phyloP scores from a whole-genome alignment of 768 basidiomycete species.

The Suillus weaverae region DNA sequence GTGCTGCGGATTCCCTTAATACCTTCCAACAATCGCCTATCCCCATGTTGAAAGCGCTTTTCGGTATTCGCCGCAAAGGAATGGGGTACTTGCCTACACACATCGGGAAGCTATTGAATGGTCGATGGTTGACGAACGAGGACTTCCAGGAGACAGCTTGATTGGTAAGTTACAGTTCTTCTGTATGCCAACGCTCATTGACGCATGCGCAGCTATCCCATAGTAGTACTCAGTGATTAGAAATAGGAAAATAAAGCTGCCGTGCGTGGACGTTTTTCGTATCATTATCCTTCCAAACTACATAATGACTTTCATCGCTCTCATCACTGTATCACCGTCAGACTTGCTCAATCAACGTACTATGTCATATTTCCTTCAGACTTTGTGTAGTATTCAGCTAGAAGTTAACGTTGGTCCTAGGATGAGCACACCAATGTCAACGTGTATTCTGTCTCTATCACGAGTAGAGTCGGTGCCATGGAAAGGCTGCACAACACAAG shows the following conservation, averaged over 20 bases:
- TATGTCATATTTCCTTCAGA: neutral
- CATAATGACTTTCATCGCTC: neutral
- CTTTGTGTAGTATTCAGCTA: neutral
- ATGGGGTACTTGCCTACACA: conserved; percentile 39
- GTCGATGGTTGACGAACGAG: conserved; percentile 21
- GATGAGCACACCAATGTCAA: neutral
- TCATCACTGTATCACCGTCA: neutral
- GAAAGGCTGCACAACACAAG: conserved; percentile 12
- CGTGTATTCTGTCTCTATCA: neutral
- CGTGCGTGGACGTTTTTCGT: neutral
- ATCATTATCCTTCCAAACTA: neutral
- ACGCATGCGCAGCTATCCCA: neutral
- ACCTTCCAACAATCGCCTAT: conserved; percentile 40
- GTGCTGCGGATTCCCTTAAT: conserved; percentile 4
- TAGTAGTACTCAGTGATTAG: neutral
- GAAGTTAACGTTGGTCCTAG: neutral
- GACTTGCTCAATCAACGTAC: too few relatives aligned
- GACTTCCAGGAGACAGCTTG: conserved; percentile 22
- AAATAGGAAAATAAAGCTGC: neutral
- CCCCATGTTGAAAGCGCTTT: conserved; percentile 19
- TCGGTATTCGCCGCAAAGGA: conserved; percentile 40
- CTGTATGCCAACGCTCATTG: neutral
- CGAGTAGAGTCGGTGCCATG: neutral
- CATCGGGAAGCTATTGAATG: conserved; percentile 40
- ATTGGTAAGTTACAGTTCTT: neutral